Percentiles rank a stretch among this genome's conserved stretches.
Conservation (phyloP, 805 yeast genomes). For the Blastobotrys robertii region DNA sequence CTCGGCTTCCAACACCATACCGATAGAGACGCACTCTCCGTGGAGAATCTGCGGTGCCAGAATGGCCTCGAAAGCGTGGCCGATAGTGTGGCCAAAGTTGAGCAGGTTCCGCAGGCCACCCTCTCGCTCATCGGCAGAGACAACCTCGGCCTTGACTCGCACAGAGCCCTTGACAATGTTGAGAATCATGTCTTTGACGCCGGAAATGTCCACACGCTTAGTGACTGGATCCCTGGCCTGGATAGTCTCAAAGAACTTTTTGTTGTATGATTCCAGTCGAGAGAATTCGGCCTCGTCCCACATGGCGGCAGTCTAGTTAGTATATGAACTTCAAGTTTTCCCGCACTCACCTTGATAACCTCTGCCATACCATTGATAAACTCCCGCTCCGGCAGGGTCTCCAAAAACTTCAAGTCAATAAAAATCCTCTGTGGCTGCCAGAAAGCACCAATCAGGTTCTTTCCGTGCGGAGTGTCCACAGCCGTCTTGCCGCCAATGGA, state of each 20-base stretch:
- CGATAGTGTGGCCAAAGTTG: constrained; percentile 94
- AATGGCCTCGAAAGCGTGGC: constrained; percentile 98
- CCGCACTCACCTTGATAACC: constrained; percentile 53
- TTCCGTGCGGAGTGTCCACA: constrained; percentile 91
- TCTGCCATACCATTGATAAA: constrained; percentile 98
- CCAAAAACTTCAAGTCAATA: constrained; percentile 79
- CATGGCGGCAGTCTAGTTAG: constrained; percentile 71
- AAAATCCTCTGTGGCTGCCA: constrained; percentile 91
- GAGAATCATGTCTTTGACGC: constrained; percentile 64
- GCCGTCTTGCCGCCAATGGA: constrained; percentile 99
- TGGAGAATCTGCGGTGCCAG: constrained; percentile 93
- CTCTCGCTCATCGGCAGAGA: constrained; percentile 88
- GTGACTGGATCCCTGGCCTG: constrained; percentile 33
- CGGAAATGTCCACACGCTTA: constrained; percentile 51
- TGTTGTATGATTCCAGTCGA: constrained; percentile 70
- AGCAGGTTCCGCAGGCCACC: constrained; percentile 85
- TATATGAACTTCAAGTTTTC: no score
- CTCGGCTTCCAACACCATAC: constrained; percentile 92
- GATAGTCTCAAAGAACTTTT: constrained; percentile 59
- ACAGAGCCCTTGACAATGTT: constrained; percentile 79
- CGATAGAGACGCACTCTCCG: constrained; percentile 99
- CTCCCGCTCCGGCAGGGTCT: constrained; percentile 84
- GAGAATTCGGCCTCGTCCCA: constrained; percentile 89
- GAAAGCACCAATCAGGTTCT: constrained; percentile 92
- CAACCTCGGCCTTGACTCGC: constrained; percentile 87